These are phyloP conservation scores for Huntiella moniliformis DNA, from an alignment of 2,329 filamentous ascomycete species.

Conservation along the genomic window DNA sequence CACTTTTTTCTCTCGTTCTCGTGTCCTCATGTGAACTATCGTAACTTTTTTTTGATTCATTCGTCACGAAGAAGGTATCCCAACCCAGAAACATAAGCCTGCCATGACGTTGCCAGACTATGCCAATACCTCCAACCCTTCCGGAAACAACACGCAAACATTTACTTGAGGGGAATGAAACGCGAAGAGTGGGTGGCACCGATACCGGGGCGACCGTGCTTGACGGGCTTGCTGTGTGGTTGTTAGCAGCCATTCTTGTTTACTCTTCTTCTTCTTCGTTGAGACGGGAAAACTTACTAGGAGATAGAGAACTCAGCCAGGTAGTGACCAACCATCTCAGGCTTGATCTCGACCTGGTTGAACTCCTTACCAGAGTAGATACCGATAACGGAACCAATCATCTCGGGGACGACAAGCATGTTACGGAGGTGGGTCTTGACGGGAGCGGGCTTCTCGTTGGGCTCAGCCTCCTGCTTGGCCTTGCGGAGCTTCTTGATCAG, in stretches of 20 bases:
- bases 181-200: conserved; percentile 99
- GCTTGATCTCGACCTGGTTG: conserved; percentile 99
- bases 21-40: conserved; percentile 9
- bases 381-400: conserved; percentile 96
- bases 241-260: conserved; percentile 27
- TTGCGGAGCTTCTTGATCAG: conserved; percentile 99
- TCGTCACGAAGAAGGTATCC: conserved; percentile 12
- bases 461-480: conserved; percentile 95
- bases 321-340: conserved; percentile 99
- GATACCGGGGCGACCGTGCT: conserved; percentile 99
- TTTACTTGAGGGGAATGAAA: conserved; percentile 99
- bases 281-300: conserved; percentile 55
- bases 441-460: conserved; percentile 98
- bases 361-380: conserved; percentile 99
- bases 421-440: conserved; percentile 99
- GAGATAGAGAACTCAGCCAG: conserved; percentile 98
- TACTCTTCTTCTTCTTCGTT: neutral
- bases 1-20: conserved; percentile 4
- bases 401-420: conserved; percentile 99
- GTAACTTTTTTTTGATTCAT: conserved; percentile 12
- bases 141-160: conserved; percentile 11
- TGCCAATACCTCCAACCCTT: conserved; percentile 31
- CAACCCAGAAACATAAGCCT: conserved; percentile 8
- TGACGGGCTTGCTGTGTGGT: conserved; percentile 76
- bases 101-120: conserved; percentile 15